Evolutionary conservation across 495 filamentous ascomycete genomes (phyloP).

Genomic region (Aspergillus baeticus): DNA sequence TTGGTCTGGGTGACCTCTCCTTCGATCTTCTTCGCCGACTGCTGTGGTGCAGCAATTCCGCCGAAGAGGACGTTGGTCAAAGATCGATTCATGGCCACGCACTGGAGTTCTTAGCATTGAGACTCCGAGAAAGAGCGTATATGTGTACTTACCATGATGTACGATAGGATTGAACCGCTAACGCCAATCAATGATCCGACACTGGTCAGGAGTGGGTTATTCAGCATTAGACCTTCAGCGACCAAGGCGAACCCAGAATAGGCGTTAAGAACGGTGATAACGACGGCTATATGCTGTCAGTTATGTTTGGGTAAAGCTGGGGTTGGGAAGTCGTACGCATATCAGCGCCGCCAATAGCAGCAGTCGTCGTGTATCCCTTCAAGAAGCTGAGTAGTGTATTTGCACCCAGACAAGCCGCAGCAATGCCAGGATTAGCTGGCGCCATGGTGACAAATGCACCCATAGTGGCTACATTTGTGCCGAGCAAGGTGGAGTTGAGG

Average conservation of each 20-base stretch:
- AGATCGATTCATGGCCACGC: conserved; percentile 80
- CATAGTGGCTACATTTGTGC: conserved; percentile 74
- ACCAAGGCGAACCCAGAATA: conserved; percentile 83
- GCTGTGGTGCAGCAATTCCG: conserved; percentile 61
- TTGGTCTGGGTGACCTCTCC: conserved; percentile 69
- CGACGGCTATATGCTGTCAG: conserved; percentile 50
- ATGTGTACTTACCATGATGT: conserved; percentile 54
- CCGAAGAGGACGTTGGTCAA: conserved; percentile 81
- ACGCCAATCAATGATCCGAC: conserved; percentile 80
- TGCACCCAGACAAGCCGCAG: conserved; percentile 67
- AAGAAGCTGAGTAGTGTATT: conserved; percentile 74
- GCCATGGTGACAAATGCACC: conserved; percentile 75
- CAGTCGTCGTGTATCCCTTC: conserved; percentile 78
- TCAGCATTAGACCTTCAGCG: conserved; percentile 83
- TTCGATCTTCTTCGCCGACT: conserved; percentile 61
- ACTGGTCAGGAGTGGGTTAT: conserved; percentile 74
- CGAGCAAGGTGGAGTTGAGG: conserved; percentile 68
- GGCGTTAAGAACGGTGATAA: conserved; percentile 81
- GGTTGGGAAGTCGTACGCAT: conserved; percentile 52
- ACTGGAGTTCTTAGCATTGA: conserved; percentile 40
- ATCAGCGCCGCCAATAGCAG: conserved; percentile 81
- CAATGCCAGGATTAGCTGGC: conserved; percentile 68
- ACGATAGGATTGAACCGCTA: conserved; percentile 76
- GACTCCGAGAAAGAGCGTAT: not conserved
- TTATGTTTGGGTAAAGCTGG: no score